A percentile compares a stretch with the other conserved stretches of the same genome.
phyloP scores from a whole-genome alignment of 148 eudicot species.

The Silene latifolia region DNA sequence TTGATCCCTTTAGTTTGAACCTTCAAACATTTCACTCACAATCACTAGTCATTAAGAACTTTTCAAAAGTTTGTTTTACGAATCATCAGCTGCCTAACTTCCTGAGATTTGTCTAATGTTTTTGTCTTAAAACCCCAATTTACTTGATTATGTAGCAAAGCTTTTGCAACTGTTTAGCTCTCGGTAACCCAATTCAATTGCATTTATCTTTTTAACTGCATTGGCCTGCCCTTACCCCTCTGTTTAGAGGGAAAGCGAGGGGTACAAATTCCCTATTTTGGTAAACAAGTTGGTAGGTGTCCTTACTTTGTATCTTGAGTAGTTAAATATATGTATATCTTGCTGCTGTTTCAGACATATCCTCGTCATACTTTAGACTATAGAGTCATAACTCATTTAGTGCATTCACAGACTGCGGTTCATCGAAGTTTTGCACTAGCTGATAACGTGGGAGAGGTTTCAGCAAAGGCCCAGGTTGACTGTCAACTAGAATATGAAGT shows the following conservation, averaged over 20 bases:
- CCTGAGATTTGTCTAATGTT: neutral
- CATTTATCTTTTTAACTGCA: neutral
- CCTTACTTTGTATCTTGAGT: neutral
- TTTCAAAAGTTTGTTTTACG: neutral
- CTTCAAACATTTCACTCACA: neutral
- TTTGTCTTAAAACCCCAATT: neutral
- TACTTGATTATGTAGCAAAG: neutral
- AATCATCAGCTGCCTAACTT: slow-evolving; percentile 7
- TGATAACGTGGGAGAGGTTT: slow-evolving; percentile 95
- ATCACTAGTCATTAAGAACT: neutral
- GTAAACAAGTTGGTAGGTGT: too few relatives aligned
- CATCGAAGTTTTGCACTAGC: slow-evolving; percentile 92
- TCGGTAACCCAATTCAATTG: neutral
- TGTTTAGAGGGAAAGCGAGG: neutral
- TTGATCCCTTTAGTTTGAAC: neutral
- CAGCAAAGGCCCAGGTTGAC: slow-evolving; percentile 88
- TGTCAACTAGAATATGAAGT: slow-evolving; percentile 2
- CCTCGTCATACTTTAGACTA: neutral
- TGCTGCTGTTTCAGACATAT: neutral
- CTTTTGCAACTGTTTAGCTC: slow-evolving; percentile 1
- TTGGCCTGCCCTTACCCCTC: neutral
- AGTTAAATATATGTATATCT: neutral
- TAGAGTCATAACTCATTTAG: slow-evolving; percentile 11
- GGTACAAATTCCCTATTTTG: too few relatives aligned
- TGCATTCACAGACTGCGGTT: slow-evolving; percentile 66